Percentiles rank a stretch among this genome's conserved stretches.
Conservation (phyloP, 129 eudicot species). For the Artemisia annua region DNA sequence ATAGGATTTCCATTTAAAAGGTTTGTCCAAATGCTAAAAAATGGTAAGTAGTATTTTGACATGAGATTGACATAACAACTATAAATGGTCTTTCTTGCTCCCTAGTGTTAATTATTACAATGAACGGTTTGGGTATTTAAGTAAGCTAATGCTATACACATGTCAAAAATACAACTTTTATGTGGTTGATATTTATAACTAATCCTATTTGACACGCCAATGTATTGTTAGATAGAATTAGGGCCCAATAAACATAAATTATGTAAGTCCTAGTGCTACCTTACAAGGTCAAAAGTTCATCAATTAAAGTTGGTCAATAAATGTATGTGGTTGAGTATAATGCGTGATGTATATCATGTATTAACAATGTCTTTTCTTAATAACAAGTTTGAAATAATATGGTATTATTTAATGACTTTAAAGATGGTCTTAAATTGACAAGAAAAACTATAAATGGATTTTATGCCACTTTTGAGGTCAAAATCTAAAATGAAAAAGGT, state of each 20-base stretch:
- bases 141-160: too few species aligned
- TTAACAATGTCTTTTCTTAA: not conserved
- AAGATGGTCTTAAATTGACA: not conserved
- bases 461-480: not conserved
- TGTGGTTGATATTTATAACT: too few species aligned
- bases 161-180: too few species aligned
- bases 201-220: too few species aligned
- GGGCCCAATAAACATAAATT: not conserved
- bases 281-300: constrained; percentile 18
- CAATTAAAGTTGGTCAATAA: constrained; percentile 15
- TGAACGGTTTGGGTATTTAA: too few species aligned
- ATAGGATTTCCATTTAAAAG: not conserved
- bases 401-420: too few species aligned
- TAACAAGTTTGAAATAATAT: too few species aligned
- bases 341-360: not conserved
- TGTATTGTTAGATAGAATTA: not conserved
- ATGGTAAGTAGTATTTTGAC: not conserved
- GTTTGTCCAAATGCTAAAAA: not conserved
- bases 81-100: constrained; percentile 12
- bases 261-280: constrained; percentile 10
- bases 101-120: not conserved
- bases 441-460: not conserved
- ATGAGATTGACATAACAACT: constrained; percentile 26
- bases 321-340: not conserved
- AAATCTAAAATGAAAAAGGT: not conserved